Evolutionary conservation across 2,329 filamentous ascomycete species (phyloP).

Genomic region (Celoporthe dispersa): DNA sequence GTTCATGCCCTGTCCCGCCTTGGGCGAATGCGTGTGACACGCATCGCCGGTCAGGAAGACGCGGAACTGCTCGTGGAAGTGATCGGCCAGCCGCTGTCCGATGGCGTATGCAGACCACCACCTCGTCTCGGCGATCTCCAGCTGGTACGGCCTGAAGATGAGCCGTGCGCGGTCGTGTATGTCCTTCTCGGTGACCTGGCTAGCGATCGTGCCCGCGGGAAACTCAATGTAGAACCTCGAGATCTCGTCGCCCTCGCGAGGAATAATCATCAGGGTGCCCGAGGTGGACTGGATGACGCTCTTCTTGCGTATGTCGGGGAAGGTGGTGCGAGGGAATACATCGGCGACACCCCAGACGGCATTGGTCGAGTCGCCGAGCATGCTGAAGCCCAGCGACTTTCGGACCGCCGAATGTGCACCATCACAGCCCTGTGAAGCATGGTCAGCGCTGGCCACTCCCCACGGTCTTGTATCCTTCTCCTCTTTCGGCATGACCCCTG

Average conservation of each 20-base stretch:
- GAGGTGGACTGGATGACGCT: slow-evolving; percentile 56
- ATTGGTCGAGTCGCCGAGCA: slow-evolving; percentile 63
- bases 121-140: slow-evolving; percentile 57
- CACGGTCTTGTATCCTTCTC: too few relatives aligned
- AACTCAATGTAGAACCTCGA: slow-evolving; percentile 68
- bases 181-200: slow-evolving; percentile 55
- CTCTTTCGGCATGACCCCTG: neutral
- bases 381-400: slow-evolving; percentile 55
- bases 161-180: slow-evolving; percentile 56
- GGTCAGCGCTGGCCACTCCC: too few relatives aligned
- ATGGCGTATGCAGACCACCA: slow-evolving; percentile 71
- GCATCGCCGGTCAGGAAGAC: slow-evolving; percentile 69
- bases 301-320: slow-evolving; percentile 66
- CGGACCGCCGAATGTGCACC: slow-evolving; percentile 58
- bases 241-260: slow-evolving; percentile 60
- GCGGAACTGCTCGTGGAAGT: slow-evolving; percentile 59
- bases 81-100: slow-evolving; percentile 62
- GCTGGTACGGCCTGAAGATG: slow-evolving; percentile 58
- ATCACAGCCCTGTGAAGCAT: slow-evolving; percentile 45
- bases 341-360: slow-evolving; percentile 64
- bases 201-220: slow-evolving; percentile 51
- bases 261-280: slow-evolving; percentile 65
- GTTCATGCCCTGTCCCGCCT: slow-evolving; percentile 68
- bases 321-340: slow-evolving; percentile 58
- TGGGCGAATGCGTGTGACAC: slow-evolving; percentile 69